Percentiles rank a stretch among this genome's conserved stretches.
phyloP scores from a whole-genome alignment of 768 basidiomycete genomes.

The Kwoniella botswanensis region DNA sequence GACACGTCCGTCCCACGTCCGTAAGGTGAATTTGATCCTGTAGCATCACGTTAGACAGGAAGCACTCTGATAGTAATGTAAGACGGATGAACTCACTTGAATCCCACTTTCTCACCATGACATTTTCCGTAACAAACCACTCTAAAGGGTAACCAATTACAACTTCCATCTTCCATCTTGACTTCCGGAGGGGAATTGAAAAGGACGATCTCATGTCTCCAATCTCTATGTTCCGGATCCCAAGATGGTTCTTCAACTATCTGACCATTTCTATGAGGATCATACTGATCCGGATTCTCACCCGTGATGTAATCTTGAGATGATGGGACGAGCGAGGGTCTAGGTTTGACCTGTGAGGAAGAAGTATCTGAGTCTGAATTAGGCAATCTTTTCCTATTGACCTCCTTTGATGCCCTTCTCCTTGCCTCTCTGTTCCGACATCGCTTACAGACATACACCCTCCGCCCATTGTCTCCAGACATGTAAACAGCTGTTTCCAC shows the following conservation, averaged over 20 bases:
- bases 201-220: slow-evolving; percentile 72
- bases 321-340: slow-evolving; percentile 27
- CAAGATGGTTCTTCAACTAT: slow-evolving; percentile 49
- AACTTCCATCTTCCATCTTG: slow-evolving; percentile 84
- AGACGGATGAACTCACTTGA: slow-evolving; percentile 60
- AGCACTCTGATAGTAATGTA: not conserved
- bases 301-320: slow-evolving; percentile 44
- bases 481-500: slow-evolving; percentile 55
- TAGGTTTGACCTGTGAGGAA: slow-evolving; percentile 26
- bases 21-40: slow-evolving; percentile 83
- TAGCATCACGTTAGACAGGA: slow-evolving; percentile 9
- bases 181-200: slow-evolving; percentile 93
- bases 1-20: slow-evolving; percentile 75
- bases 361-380: slow-evolving; percentile 45
- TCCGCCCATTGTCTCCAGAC: slow-evolving; percentile 47
- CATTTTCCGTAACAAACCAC: slow-evolving; percentile 99
- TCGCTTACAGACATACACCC: slow-evolving; percentile 53
- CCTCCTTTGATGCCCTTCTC: slow-evolving; percentile 44
- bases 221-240: slow-evolving; percentile 52
- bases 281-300: slow-evolving; percentile 48
- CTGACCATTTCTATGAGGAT: slow-evolving; percentile 40
- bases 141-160: slow-evolving; percentile 79
- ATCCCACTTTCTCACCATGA: slow-evolving; percentile 95
- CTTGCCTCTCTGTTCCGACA: slow-evolving; percentile 50
- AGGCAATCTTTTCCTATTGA: slow-evolving; percentile 35